Percentiles rank a stretch among this genome's conserved stretches.
phyloP scores from a whole-genome alignment of 371 early-diverging fungal genomes.

The Phascolomyces articulosus region DNA sequence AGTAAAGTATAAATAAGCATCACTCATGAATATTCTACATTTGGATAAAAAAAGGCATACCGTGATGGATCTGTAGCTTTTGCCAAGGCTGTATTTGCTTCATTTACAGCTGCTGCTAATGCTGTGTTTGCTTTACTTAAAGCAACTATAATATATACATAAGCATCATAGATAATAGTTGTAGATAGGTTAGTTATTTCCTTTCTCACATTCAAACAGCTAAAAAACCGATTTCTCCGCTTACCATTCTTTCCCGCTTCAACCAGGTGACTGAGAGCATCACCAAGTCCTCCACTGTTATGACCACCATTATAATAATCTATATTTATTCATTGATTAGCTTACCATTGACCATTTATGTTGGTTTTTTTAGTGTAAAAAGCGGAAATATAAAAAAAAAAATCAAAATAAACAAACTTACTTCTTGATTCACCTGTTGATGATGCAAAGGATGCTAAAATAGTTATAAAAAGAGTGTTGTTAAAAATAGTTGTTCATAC shows the following conservation, averaged over 20 bases:
- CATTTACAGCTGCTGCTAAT: neutral
- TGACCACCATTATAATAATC: neutral
- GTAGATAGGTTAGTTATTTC: too few relatives aligned
- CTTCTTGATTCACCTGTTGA: conserved; percentile 8
- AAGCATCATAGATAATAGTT: too few relatives aligned
- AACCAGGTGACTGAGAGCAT: neutral
- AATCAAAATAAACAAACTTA: neutral
- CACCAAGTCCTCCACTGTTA: neutral
- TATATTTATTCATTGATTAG: neutral
- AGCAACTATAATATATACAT: too few relatives aligned
- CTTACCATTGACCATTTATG: neutral
- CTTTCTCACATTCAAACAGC: too few relatives aligned
- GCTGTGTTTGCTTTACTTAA: too few relatives aligned
- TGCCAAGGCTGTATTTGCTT: neutral
- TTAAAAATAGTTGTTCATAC: neutral
- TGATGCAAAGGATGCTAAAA: neutral
- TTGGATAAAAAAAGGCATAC: too few relatives aligned
- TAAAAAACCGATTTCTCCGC: too few relatives aligned
- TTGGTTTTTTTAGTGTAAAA: too few relatives aligned
- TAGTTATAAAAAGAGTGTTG: neutral
- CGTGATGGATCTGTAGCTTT: neutral
- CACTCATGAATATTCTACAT: too few relatives aligned
- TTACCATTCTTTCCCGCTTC: neutral
- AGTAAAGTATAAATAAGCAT: too few relatives aligned
- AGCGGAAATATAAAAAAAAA: too few relatives aligned